A percentile compares a stretch with the other conserved stretches of the same genome.
These are phyloP conservation scores for Choanephora cucurbitarum DNA, from an alignment of 371 early-diverging fungal species.

Conservation along the genomic window DNA sequence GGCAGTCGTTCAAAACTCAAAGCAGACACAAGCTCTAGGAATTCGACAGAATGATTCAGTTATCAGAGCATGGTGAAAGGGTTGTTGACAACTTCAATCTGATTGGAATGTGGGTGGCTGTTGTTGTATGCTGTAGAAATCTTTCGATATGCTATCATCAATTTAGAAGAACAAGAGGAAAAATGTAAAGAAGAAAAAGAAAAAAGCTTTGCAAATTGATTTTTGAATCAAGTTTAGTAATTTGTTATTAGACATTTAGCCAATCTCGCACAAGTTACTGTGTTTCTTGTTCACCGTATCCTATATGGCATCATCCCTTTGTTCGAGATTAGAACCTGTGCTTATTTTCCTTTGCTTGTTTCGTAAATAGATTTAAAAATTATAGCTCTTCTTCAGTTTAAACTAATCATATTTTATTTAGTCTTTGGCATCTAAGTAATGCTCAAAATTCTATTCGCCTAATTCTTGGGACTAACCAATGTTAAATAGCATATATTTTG, in stretches of 20 bases:
- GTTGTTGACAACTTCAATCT: slow-evolving; percentile 46
- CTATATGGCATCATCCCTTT: slow-evolving; percentile 46
- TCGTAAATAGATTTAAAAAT: slow-evolving; percentile 35
- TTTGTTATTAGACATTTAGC: slow-evolving; percentile 36
- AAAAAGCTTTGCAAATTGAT: no score
- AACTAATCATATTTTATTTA: slow-evolving; percentile 15
- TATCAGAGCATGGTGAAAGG: slow-evolving; percentile 38
- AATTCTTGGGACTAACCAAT: background rate
- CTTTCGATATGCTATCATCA: slow-evolving; percentile 37
- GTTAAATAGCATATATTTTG: slow-evolving; percentile 28
- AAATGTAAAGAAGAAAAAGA: slow-evolving; percentile 31
- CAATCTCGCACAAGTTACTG: slow-evolving; percentile 44
- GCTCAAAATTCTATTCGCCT: slow-evolving; percentile 2
- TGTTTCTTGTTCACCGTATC: slow-evolving; percentile 35
- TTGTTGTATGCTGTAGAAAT: slow-evolving; percentile 39
- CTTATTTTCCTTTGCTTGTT: slow-evolving; percentile 46
- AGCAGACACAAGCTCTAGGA: background rate
- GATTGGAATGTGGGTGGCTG: slow-evolving; percentile 51
- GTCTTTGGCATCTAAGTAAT: slow-evolving; percentile 42
- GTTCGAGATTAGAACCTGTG: slow-evolving; percentile 47
- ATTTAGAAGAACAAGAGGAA: slow-evolving; percentile 40
- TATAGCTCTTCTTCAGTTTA: background rate
- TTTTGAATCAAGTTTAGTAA: background rate
- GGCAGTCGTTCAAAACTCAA: background rate
- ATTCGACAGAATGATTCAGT: slow-evolving; percentile 29